Percentiles rank a stretch among this genome's conserved stretches.
Evolutionary conservation across 129 eudicot species (phyloP).

Genomic region (Ambrosia trifida): DNA sequence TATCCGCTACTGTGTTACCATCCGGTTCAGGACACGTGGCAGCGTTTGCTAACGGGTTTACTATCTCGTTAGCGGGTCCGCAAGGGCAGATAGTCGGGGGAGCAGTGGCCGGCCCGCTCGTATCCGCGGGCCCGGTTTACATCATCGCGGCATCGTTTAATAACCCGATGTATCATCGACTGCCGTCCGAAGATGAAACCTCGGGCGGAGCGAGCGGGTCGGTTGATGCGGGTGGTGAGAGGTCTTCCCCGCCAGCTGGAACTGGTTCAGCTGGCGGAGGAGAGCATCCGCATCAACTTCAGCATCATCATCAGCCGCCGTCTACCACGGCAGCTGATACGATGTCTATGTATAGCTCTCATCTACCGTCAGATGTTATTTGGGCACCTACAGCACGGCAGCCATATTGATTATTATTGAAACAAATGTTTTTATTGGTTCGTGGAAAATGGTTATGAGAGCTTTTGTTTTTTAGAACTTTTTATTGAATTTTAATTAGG

Average conservation of each 20-base stretch:
- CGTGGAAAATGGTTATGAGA: neutral
- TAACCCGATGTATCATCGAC: constrained; percentile 52
- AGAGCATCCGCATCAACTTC: constrained; percentile 10
- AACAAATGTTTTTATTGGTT: neutral
- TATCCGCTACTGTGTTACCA: constrained; percentile 55
- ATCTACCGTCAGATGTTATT: constrained; percentile 54
- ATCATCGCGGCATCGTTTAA: constrained; percentile 63
- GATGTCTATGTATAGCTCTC: constrained; percentile 50
- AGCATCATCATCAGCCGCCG: neutral
- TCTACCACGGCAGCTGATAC: constrained; percentile 32
- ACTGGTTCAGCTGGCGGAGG: constrained; percentile 31
- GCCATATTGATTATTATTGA: constrained; percentile 35
- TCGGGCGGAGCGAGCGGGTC: constrained; percentile 37
- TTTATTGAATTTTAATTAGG: constrained; percentile 1
- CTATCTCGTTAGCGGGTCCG: constrained; percentile 64
- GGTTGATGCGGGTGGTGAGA: constrained; percentile 18
- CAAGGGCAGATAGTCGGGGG: constrained; percentile 86
- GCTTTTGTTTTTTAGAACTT: neutral
- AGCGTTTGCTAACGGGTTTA: constrained; percentile 43
- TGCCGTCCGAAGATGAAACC: constrained; percentile 44
- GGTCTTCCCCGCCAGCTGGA: constrained; percentile 33
- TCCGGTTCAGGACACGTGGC: constrained; percentile 21
- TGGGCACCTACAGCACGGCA: constrained; percentile 82
- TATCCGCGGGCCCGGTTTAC: constrained; percentile 60
- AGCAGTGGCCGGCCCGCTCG: constrained; percentile 52